A percentile compares a stretch with the other conserved stretches of the same genome.
phyloP scores from a whole-genome alignment of 225 moss, liverwort and hornwort species.

The Pseudisothecium myosuroides region DNA sequence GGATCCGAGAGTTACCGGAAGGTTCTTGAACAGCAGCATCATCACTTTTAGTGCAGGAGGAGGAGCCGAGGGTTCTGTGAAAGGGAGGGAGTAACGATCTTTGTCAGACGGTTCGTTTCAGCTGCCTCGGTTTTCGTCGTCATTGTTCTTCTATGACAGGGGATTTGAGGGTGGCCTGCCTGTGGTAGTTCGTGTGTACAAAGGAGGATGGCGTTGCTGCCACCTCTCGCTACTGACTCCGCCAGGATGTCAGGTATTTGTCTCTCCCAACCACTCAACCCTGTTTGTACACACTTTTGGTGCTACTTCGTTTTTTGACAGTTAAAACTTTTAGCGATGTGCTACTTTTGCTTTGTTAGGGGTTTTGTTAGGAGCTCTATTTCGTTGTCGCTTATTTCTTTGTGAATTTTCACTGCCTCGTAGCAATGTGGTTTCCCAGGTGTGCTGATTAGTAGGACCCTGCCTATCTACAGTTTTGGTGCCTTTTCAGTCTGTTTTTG shows the following conservation, averaged over 20 bases:
- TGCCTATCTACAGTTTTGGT: neutral
- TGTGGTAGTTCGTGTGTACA: neutral
- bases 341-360: neutral
- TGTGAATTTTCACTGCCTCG: neutral
- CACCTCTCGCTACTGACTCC: conserved; percentile 15
- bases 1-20: neutral
- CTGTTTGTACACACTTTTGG: neutral
- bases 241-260: conserved; percentile 22
- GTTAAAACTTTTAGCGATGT: neutral
- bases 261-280: neutral
- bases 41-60: neutral
- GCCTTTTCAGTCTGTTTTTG: neutral
- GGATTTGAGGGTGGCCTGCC: neutral
- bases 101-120: neutral
- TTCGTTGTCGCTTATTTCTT: neutral
- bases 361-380: neutral
- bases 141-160: neutral
- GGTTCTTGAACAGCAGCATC: neutral
- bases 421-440: neutral
- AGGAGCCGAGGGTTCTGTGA: neutral
- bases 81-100: neutral
- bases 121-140: neutral
- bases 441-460: neutral
- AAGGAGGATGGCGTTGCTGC: conserved; percentile 34
- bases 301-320: neutral